Evolutionary conservation across 164 flowering plant genomes (phyloP), one percentile per base, ranked within the genome.

Genomic region (Annona cherimola): DNA sequence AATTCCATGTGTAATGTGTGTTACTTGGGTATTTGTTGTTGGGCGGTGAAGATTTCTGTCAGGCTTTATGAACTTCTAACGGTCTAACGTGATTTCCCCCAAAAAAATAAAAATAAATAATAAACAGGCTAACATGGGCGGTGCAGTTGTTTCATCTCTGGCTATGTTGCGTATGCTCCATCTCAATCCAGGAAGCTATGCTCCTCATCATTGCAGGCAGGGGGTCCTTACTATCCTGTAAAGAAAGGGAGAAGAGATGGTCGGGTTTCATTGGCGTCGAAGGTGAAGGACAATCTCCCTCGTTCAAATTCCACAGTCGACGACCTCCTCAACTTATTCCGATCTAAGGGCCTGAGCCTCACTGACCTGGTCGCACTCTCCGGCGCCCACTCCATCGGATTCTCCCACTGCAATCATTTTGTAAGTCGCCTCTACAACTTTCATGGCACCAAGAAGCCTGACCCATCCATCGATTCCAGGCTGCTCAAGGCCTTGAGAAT

Each of bases 341-440:
- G 55, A 12, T 86, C 92, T 9, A 93, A 91, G 77, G 97, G 97
- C 3, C 84, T 95, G 26, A 83, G 84, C 42, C 55, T 77, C 0
- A 77, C 84, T 26, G 99, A 95, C 82, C 76, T 95, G 0, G 98
- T 95, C 1, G 90, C 83, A 9, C 96, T 95, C 40, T 91, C 96
- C 0, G 99, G 99, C 5, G 97, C 99, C 0, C 99, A 95, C 71
- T 85, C 99, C 0, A 88, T 95, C 0, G 99, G 99, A 0, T 91
- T 87, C 57, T 79, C 97, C 4, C 98, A 91, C 70, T 95, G 98
- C 75, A 67, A 80, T 42, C 83, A 87, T 42, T 88, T 95, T 61
- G 70, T 80, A 14, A 63, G 42, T 68, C 75, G 97, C 7, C 82
- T 95, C 44, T 95, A 95, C 74, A 66, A 91, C 76, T 83, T 71